Conservation (phyloP, 495 filamentous ascomycete genomes). For the Neurospora pannonica region DNA sequence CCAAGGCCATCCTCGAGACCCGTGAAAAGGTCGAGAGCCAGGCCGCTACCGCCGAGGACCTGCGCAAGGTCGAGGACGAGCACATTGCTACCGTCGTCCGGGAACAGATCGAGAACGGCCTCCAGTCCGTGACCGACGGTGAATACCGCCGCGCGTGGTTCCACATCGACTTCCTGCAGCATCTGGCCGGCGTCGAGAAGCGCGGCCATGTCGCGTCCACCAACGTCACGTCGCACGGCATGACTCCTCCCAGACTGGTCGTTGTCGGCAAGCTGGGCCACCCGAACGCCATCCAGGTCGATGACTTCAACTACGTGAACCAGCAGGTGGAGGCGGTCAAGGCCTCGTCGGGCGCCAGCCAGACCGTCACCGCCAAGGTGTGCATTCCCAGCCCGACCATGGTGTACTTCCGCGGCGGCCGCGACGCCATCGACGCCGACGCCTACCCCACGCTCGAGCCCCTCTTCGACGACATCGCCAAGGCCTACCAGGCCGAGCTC, state of each 20-base stretch:
- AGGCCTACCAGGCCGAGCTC: constrained; percentile 51
- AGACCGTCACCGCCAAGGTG: constrained; percentile 48
- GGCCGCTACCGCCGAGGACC: constrained; percentile 31
- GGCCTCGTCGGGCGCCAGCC: neutral
- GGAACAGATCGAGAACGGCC: constrained; percentile 51
- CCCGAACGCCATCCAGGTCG: constrained; percentile 45
- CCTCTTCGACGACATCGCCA: constrained; percentile 53
- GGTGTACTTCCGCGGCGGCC: constrained; percentile 56
- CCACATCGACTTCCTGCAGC: constrained; percentile 40
- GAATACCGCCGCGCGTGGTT: constrained; percentile 54
- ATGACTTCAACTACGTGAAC: constrained; percentile 50
- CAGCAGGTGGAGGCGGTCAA: constrained; percentile 30
- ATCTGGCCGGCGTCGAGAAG: constrained; percentile 34
- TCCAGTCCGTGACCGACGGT: constrained; percentile 58
- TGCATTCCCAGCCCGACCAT: constrained; percentile 58
- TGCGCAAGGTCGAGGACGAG: constrained; percentile 50
- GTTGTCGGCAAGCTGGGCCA: constrained; percentile 36
- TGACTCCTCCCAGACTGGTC: constrained; percentile 35
- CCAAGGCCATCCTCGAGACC: constrained; percentile 28
- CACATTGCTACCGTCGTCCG: constrained; percentile 54
- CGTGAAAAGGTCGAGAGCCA: constrained; percentile 38
- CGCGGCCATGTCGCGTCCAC: constrained; percentile 33
- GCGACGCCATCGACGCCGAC: constrained; percentile 44
- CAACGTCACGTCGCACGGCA: constrained; percentile 30
- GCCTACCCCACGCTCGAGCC: constrained; percentile 49